These are phyloP conservation scores for Nelumbo lutea DNA, from an alignment of 164 flowering plant species.

Conservation along the genomic window DNA sequence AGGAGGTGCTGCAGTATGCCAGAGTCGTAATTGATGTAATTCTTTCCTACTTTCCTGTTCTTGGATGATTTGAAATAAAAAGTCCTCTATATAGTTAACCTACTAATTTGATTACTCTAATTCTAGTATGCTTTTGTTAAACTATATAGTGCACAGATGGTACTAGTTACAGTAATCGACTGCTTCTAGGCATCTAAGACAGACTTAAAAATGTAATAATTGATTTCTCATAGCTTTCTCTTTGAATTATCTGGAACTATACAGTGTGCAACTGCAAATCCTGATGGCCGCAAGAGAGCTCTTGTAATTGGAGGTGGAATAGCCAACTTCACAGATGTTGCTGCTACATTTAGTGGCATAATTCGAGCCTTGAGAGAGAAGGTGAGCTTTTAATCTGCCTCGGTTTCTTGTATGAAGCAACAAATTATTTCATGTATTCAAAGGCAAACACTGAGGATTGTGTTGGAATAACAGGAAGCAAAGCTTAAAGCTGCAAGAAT, in stretches of 20 bases:
- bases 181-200: too few species aligned
- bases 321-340: constrained; percentile 85
- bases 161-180: too few species aligned
- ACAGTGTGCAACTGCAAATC: constrained; percentile 83
- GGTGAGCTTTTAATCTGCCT: constrained; percentile 30
- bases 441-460: neutral
- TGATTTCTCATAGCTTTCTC: neutral
- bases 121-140: too few species aligned
- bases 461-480: constrained; percentile 42
- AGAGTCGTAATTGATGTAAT: constrained; percentile 92
- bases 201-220: neutral
- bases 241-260: constrained; percentile 11
- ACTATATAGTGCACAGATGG: too few species aligned
- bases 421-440: neutral
- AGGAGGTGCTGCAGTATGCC: constrained; percentile 91
- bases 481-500: constrained; percentile 78
- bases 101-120: neutral
- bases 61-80: neutral
- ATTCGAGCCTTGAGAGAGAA: constrained; percentile 78
- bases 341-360: constrained; percentile 79
- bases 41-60: neutral
- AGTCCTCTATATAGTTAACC: neutral
- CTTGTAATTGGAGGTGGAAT: constrained; percentile 87
- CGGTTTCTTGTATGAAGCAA: neutral
- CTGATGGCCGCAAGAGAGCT: constrained; percentile 75